A percentile compares a stretch with the other conserved stretches of the same genome.
Conservation (phyloP, 176 grass and related monocot species). For the Themeda triandra region DNA sequence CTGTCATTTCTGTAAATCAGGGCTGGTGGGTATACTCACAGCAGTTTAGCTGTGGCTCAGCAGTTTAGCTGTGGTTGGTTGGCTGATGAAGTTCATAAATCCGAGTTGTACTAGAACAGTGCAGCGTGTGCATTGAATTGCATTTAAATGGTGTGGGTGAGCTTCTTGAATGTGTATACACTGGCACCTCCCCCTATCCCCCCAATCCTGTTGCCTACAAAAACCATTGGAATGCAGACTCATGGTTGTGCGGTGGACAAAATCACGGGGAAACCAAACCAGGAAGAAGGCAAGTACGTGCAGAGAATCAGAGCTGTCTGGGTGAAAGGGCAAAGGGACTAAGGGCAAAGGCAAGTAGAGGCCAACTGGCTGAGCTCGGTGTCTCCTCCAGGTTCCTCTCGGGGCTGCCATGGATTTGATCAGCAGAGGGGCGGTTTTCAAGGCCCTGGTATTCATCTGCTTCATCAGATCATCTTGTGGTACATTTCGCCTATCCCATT, state of each 20-base stretch:
- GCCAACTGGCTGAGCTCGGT: neutral
- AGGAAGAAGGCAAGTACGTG: constrained; percentile 22
- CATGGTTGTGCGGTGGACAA: constrained; percentile 12
- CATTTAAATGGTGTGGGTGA: constrained; percentile 41
- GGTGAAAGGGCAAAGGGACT: neutral
- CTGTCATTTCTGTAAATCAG: constrained; percentile 16
- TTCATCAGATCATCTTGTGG: constrained; percentile 59
- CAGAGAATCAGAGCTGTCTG: constrained; percentile 27
- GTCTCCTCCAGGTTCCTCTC: neutral
- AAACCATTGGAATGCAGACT: constrained; percentile 29
- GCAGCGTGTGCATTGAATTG: constrained; percentile 33
- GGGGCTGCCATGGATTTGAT: constrained; percentile 43
- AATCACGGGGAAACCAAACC: constrained; percentile 10
- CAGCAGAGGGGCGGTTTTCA: constrained; percentile 35
- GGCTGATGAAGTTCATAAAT: constrained; percentile 48
- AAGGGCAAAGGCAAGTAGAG: neutral
- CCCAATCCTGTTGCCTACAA: constrained; percentile 30
- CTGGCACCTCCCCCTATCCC: neutral
- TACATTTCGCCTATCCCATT: constrained; percentile 16
- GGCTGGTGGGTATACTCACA: constrained; percentile 17
- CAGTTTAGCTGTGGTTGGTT: constrained; percentile 42
- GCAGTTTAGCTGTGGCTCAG: no score
- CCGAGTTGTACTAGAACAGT: constrained; percentile 24
- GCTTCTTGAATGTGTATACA: constrained; percentile 19
- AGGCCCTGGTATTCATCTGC: constrained; percentile 42